Conservation (phyloP, 257 asterid species). For the Plantago ovata region DNA sequence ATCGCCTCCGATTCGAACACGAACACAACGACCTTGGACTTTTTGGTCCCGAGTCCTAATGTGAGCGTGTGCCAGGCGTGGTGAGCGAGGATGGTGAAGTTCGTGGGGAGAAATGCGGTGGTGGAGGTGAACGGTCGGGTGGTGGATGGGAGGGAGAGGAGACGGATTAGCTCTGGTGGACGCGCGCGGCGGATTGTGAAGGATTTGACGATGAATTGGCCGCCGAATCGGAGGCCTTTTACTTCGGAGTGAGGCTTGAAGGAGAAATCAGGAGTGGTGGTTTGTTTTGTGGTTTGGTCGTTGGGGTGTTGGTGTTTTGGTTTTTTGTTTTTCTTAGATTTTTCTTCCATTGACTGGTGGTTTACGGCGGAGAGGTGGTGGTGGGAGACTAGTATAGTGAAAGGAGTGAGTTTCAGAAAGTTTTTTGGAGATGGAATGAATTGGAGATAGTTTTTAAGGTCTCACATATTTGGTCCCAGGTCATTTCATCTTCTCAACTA, state of each 20-base stretch:
- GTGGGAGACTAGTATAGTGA: background rate
- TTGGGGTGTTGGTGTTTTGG: slow-evolving; percentile 79
- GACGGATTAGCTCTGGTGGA: slow-evolving; percentile 67
- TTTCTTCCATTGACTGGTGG: slow-evolving; percentile 21
- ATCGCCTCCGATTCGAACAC: slow-evolving; percentile 77
- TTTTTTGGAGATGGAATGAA: slow-evolving; percentile 19
- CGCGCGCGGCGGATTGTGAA: slow-evolving; percentile 86
- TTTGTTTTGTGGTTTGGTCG: slow-evolving; percentile 39
- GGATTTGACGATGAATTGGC: slow-evolving; percentile 88
- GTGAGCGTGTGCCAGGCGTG: slow-evolving; percentile 99
- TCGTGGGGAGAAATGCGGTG: slow-evolving; percentile 77
- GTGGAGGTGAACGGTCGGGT: slow-evolving; percentile 53
- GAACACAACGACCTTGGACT: slow-evolving; percentile 74
- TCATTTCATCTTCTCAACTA: too few relatives aligned
- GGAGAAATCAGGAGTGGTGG: slow-evolving; percentile 36
- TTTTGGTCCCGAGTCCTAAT: slow-evolving; percentile 84
- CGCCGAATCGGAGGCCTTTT: slow-evolving; percentile 91
- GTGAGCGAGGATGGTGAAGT: slow-evolving; percentile 95
- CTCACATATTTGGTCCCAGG: too few relatives aligned
- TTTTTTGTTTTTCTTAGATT: slow-evolving; percentile 51
- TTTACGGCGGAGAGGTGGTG: slow-evolving; percentile 14
- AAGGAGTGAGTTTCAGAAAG: background rate
- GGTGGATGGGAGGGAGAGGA: slow-evolving; percentile 57
- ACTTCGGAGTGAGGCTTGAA: slow-evolving; percentile 58
- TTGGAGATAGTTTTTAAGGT: too few relatives aligned